Evolutionary conservation across 345 rosid genomes (phyloP), one percentile per base, ranked within the genome.

Genomic region (Gossypium arboreum): DNA sequence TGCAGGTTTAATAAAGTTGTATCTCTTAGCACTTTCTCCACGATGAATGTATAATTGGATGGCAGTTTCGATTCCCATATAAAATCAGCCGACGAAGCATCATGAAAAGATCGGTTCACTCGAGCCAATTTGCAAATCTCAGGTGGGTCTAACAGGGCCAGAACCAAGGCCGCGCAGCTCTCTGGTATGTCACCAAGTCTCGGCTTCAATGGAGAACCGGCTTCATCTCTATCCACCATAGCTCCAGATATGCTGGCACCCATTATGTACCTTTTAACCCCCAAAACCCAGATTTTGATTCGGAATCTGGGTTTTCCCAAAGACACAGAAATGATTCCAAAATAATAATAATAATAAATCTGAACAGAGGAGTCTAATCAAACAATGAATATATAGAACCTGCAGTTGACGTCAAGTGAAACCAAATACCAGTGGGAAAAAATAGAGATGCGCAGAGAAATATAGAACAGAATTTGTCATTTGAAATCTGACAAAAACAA

Each of bases 1-100:
- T 58, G 51, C 67, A 80, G 45, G 25, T 82, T 80, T 18, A 52
- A 71, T 45, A 77, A 71, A 61, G 81, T 74, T 47, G 71, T 78
- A 63, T 80, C 86, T 27, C 81, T 86, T 9, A 88, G 80, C 75
- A 85, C 88, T 72, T 80, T 76, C 18, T 71, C 83, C 17, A 79
- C 79, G 44, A 88, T 81, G 18, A 74, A 76, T 11, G 13, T 24
- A 47, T 88, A 86, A 63, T 80, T 88, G 50, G 83, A 73, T 61
- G 94, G 94, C 58, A 90, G 64, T 75, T 90, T 90, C 13, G 80
- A 59, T n/a, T 85, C 89, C 94, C 92, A 90, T 16, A 90, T 79
- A 72, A 85, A 88, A 85, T 90, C 88, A 41, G 91, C 94, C 0
- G 82, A 84, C 12, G 94, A 90, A 18, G 90, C 90, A 3, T 85